These are phyloP conservation scores for Cutaneotrichosporon cyanovorans DNA, from an alignment of 1,284 basidiomycete genomes.

Conservation along the genomic window DNA sequence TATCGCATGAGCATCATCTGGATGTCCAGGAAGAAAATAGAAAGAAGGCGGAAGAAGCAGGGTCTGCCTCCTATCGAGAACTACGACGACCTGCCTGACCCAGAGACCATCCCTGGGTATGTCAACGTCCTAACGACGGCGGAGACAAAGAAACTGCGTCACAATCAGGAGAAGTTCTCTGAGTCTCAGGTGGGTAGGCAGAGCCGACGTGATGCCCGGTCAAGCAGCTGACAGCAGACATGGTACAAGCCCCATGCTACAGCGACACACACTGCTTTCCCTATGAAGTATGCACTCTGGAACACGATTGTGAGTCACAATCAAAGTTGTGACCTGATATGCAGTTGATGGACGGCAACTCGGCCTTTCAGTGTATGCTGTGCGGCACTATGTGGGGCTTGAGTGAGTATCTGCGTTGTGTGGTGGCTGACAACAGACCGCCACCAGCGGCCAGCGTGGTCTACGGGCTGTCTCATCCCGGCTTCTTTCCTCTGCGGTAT, in stretches of 20 bases:
- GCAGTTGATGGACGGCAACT: constrained; percentile 65
- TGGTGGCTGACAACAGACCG: constrained; percentile 20
- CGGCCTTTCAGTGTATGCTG: constrained; percentile 66
- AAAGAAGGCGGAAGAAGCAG: constrained; percentile 53
- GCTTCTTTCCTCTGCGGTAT: constrained; percentile 73
- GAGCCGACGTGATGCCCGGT: background rate
- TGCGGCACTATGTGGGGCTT: constrained; percentile 78
- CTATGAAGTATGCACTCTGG: constrained; percentile 55
- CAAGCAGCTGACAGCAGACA: constrained; percentile 50
- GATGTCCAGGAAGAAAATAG: constrained; percentile 58
- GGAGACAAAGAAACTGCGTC: constrained; percentile 60
- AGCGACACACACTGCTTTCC: constrained; percentile 74
- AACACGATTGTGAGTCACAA: constrained; percentile 37
- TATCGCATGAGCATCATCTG: constrained; percentile 69
- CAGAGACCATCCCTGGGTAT: constrained; percentile 62
- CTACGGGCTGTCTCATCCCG: constrained; percentile 63
- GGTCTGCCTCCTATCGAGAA: constrained; percentile 63
- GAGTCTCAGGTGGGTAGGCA: constrained; percentile 33
- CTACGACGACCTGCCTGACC: constrained; percentile 69
- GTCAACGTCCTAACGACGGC: constrained; percentile 59
- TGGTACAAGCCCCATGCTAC: constrained; percentile 86
- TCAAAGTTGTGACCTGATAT: background rate
- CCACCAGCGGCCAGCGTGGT: constrained; percentile 48
- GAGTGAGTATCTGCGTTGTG: constrained; percentile 29
- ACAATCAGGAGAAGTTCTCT: constrained; percentile 49